Percentiles rank a stretch among this genome's conserved stretches.
Conservation (phyloP, 441 rosid species). For the Corymbia citriodora region DNA sequence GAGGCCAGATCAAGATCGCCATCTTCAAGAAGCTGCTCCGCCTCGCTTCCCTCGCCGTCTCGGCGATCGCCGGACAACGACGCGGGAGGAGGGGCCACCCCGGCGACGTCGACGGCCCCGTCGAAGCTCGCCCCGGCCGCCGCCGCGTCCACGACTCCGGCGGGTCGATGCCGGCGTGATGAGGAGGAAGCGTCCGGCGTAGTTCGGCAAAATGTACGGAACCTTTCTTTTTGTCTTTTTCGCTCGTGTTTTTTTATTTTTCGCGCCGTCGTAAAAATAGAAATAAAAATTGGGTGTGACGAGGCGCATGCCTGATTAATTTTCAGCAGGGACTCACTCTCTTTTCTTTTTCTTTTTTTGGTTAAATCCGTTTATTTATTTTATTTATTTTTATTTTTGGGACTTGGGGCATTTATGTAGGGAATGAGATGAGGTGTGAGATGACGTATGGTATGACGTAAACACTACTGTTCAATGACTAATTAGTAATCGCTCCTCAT, state of each 20-base stretch:
- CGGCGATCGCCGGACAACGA: background rate
- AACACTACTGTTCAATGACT: background rate
- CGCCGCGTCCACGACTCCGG: background rate
- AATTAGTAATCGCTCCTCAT: background rate
- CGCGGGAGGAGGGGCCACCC: background rate
- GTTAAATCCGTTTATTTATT: background rate
- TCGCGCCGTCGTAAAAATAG: fast-evolving
- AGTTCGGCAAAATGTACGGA: background rate
- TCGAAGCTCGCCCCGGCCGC: background rate
- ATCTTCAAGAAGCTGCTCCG: background rate
- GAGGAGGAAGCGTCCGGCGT: too few species aligned
- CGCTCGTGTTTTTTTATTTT: background rate
- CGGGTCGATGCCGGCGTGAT: too few species aligned
- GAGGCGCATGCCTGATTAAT: background rate
- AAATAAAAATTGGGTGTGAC: background rate
- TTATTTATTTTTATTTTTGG: background rate
- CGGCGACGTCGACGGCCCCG: background rate
- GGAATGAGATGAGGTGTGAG: background rate
- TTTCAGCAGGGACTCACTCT: background rate
- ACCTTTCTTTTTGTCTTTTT: background rate
- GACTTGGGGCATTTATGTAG: background rate
- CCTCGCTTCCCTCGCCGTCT: background rate
- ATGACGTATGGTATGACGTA: too few species aligned
- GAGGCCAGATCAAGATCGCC: background rate
- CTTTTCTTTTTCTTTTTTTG: background rate